These are phyloP conservation scores for Colletotrichum costaricense DNA, from an alignment of 2,329 filamentous ascomycete species.

Conservation along the genomic window DNA sequence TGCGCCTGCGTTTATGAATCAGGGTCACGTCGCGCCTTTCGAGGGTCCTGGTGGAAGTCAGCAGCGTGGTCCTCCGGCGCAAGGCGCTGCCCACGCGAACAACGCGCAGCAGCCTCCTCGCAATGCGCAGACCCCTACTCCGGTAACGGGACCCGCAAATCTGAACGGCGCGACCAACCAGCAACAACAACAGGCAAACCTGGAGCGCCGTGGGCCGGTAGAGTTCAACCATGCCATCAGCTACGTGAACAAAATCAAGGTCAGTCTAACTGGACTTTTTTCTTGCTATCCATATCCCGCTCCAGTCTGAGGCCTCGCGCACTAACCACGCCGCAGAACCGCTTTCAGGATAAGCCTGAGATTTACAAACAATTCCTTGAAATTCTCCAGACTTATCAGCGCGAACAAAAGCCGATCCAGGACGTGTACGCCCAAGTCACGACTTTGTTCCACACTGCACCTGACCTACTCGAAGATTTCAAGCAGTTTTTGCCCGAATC, in stretches of 20 bases:
- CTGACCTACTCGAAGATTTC: slow-evolving; percentile 96
- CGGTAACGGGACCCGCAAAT: slow-evolving; percentile 64
- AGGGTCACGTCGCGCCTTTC: slow-evolving; percentile 38
- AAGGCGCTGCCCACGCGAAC: slow-evolving; percentile 46
- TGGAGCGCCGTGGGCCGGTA: slow-evolving; percentile 92
- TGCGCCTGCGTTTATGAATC: slow-evolving; percentile 60
- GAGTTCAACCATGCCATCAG: slow-evolving; percentile 99
- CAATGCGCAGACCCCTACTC: slow-evolving; percentile 71
- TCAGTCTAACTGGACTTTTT: slow-evolving; percentile 53
- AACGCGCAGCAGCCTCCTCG: slow-evolving; percentile 60
- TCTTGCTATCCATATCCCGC: not conserved
- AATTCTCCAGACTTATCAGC: slow-evolving; percentile 97
- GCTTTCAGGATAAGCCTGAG: slow-evolving; percentile 94
- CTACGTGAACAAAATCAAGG: slow-evolving; percentile 99
- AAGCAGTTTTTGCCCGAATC: slow-evolving; percentile 98
- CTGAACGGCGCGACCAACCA: slow-evolving; percentile 71
- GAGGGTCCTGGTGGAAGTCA: slow-evolving; percentile 45
- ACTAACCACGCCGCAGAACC: slow-evolving; percentile 72
- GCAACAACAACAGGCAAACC: slow-evolving; percentile 58
- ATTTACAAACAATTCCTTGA: slow-evolving; percentile 99
- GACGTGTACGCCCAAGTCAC: slow-evolving; percentile 99
- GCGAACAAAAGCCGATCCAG: slow-evolving; percentile 97
- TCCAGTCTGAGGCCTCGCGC: slow-evolving; percentile 13
- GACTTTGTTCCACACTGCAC: slow-evolving; percentile 89
- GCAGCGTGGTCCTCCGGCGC: slow-evolving; percentile 46